Evolutionary conservation across 2,329 filamentous ascomycete species (phyloP), one percentile per base, ranked within the genome.

Genomic region (Xylaria sp.): DNA sequence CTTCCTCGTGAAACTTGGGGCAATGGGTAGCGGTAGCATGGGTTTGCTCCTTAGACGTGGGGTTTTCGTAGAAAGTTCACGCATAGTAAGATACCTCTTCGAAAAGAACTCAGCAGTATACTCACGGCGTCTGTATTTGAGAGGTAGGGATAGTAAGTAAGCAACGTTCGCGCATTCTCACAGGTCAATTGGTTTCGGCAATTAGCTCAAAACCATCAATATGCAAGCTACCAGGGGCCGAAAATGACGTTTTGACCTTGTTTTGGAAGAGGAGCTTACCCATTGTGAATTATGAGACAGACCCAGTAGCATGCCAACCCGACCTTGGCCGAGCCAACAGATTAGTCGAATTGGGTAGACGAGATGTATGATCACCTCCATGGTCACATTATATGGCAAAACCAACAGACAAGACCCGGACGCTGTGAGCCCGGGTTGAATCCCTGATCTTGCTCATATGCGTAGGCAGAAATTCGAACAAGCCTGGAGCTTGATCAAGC

Each of bases 201-300:
- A 20, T 27, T 10, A 11, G 36, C 22, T 29, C 11, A 10, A n/a
- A 17, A 27, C 3, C 20, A 2, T 29, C 22, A 10, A n/a, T 36
- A 55, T 42, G 22, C n/a, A 38, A 53, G 47, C 29, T 54, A 33
- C 20, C 33, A 63, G 61, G 65, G 65, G 61, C 33, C 56, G n/a
- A 29, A 22, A n/a, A 25, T 27, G 65, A 60, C 55, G 65, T 67
- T 67, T 67, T 53, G 65, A 38, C 51, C 57, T 39, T 64, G 65
- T 67, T 67, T 67, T 54, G 60, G 27, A 27, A 3, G 39, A 33
- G 15, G 47, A 39, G 36, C 29, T 20, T 53, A 13, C n/a, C 44
- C 45, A 44, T 60, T 38, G 13, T 20, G 49, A 56, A 67, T 60
- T 44, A 36, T 61, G 61, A 56, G 61, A 67, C 65, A 15, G 59